Evolutionary conservation across 495 filamentous ascomycete species (phyloP), one percentile per base, ranked within the genome.

Genomic region (Jackrogersella multiformis): DNA sequence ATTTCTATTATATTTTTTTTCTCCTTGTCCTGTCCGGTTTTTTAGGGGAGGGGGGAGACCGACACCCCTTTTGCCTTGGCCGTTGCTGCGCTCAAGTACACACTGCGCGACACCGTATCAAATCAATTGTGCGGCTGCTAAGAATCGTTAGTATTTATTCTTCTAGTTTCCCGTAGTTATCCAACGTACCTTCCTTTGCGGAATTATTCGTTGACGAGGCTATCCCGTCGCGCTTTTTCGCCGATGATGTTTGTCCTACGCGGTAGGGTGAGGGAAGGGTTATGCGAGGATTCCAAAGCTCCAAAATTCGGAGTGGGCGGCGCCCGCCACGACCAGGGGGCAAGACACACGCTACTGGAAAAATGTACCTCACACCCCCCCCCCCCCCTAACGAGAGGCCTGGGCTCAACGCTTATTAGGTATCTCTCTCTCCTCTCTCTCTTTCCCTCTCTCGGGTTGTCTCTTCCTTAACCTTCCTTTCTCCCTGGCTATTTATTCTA

Each of bases 201-300:
- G 20, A 24, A 24, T 8, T 44, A 45, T 63, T n/a, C 4, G 8
- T 24, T 13, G 24, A 30, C 35, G 15, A 39, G 42, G 38, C 35
- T 21, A 30, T 55, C 36, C 56, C 52, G 61, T 69, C 67, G 67
- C 67, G 67, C 56, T 65, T 69, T 69, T 57, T 60, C 42, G 42
- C 32, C 61, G 60, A 61, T 61, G 61, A 56, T 69, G 67, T 69
- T 69, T 69, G 67, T 69, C 51, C 48, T 69, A 61, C 67, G 67
- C 67, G 67, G 67, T 65, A 65, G 61, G 66, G 61, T 41, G 56
- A 69, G 67, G 67, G 56, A 65, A 56, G 61, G 61, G 18, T 51
- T 32, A 30, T 32, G 46, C 26, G 24, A 49, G 61, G 51, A 65
- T 65, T 69, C 61, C 67, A 30, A 64, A 65, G 61, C 67, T 64